Percentiles rank a stretch among this genome's conserved stretches.
These are phyloP conservation scores for Plasmopara muralis DNA, from an alignment of 352 stramenopile species.

Conservation along the genomic window DNA sequence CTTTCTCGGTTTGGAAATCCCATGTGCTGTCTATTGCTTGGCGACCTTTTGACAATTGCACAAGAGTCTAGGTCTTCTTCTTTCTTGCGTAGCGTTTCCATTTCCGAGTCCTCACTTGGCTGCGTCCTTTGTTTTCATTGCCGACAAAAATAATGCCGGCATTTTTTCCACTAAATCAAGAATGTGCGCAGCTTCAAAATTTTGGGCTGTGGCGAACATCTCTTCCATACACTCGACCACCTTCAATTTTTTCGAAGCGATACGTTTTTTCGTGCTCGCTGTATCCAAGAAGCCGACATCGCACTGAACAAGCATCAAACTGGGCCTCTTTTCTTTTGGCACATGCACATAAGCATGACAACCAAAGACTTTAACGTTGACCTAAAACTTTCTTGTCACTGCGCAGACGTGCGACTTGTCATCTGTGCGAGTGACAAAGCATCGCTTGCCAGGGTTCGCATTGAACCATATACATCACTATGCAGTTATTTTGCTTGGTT, in stretches of 20 bases:
- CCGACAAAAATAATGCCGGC: background rate
- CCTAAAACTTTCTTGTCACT: too few species aligned
- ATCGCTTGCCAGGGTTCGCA: background rate
- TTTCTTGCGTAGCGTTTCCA: background rate
- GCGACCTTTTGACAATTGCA: background rate
- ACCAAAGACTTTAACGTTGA: too few species aligned
- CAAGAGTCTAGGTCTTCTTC: background rate
- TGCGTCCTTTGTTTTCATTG: background rate
- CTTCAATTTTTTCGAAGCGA: too few species aligned
- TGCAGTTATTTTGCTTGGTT: background rate
- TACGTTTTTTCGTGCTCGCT: too few species aligned
- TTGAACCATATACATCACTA: background rate
- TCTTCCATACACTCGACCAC: background rate
- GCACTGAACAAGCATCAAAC: too few species aligned
- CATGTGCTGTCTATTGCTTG: background rate
- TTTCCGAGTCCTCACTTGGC: background rate
- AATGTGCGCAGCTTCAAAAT: background rate
- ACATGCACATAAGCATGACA: too few species aligned
- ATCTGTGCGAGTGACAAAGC: background rate
- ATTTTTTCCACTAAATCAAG: background rate
- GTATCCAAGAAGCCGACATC: too few species aligned
- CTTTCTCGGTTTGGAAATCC: background rate
- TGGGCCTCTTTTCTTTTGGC: too few species aligned
- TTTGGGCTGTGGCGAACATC: background rate
- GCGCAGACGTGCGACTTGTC: background rate